Base-by-base conservation (phyloP, 129 eudicot genomes). In the Dittrichia graveolens region DNA sequence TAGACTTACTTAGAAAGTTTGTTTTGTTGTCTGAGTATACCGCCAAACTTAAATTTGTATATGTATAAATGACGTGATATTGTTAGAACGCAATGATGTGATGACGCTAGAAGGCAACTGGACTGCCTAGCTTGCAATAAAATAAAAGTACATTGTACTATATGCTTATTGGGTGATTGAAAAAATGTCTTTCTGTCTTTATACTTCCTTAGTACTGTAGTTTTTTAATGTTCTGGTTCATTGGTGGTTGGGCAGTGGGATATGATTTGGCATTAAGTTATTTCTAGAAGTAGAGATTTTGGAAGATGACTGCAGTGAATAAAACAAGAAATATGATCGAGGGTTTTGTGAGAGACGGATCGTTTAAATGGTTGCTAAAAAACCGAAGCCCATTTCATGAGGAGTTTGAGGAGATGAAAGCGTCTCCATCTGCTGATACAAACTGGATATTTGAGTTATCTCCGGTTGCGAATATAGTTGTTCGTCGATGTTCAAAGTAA, bases 401-500 rank as follows among this genome's bases (percentile, higher is more conserved):
- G 38, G 99, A 86, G 74, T 68, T 85, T 72, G 91, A 89, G 75
- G 96, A 93, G 73, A 85, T 85, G 83, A 81, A 73, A 61, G 80
- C 18, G 11, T 89, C 96, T 69, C 83, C 96, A 8, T 81, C 95
- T 55, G 88, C 84, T 72, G 85, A 48, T 4, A 64, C 63, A 62
- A 87, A 80, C 63, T 89, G 90, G 96, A 74, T 89, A 19, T 72
- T 76, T 3, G 96, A 94, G 73, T 85, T 90, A 46, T 94, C 98
- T 37, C 85, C 88, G 4, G 80, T 82, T 5, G 98, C 95, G 6
- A 94, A 90, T 70, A 77, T 82, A 8, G 92, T 94, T 35, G 83
- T 85, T 42, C 85, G 95, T 57, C 85, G 95, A 54, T 94, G 98
- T 76, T 84, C 96, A 37, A 90, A 86, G 98, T 94, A 82, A 78